A percentile compares a stretch with the other conserved stretches of the same genome.
phyloP scores from a whole-genome alignment of 1,284 basidiomycete genomes.

The Fomitopsis schrenkii region DNA sequence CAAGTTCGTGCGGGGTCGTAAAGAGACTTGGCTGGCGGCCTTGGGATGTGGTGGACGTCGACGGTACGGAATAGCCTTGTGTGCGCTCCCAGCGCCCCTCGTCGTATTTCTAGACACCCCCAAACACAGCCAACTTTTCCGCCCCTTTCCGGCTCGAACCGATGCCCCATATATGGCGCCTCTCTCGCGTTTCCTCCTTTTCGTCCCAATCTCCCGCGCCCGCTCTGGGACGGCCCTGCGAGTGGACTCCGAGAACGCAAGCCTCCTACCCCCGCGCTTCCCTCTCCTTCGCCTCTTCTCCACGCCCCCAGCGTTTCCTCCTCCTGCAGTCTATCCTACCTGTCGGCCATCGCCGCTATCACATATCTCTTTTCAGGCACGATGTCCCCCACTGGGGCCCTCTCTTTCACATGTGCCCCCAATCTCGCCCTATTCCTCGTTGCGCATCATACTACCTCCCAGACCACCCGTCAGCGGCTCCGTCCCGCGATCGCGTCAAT shows the following conservation, averaged over 20 bases:
- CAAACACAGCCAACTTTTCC: slow-evolving; percentile 19
- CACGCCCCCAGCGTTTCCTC: neutral
- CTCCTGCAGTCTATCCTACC: neutral
- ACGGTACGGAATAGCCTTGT: slow-evolving; percentile 25
- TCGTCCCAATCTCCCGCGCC: neutral
- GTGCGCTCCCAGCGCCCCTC: slow-evolving; percentile 17
- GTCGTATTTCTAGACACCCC: slow-evolving; percentile 24
- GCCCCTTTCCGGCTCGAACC: slow-evolving; percentile 14
- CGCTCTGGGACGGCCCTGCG: neutral
- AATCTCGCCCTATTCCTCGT: neutral
- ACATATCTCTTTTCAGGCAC: neutral
- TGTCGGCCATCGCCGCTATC: neutral
- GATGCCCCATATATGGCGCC: neutral
- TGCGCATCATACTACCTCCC: neutral
- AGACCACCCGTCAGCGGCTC: neutral
- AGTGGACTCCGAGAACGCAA: neutral
- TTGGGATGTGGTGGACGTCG: slow-evolving; percentile 26
- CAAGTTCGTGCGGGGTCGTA: slow-evolving; percentile 70
- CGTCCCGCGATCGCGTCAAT: neutral
- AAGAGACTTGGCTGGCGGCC: slow-evolving; percentile 35
- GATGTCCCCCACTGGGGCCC: neutral
- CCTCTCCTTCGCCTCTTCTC: neutral
- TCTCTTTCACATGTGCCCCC: neutral
- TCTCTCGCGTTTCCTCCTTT: neutral
- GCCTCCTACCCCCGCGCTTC: neutral